Percentiles rank a stretch among this genome's conserved stretches.
These are phyloP conservation scores for Aspergillus sp. DNA, from an alignment of 2,329 filamentous ascomycete species.

Conservation along the genomic window DNA sequence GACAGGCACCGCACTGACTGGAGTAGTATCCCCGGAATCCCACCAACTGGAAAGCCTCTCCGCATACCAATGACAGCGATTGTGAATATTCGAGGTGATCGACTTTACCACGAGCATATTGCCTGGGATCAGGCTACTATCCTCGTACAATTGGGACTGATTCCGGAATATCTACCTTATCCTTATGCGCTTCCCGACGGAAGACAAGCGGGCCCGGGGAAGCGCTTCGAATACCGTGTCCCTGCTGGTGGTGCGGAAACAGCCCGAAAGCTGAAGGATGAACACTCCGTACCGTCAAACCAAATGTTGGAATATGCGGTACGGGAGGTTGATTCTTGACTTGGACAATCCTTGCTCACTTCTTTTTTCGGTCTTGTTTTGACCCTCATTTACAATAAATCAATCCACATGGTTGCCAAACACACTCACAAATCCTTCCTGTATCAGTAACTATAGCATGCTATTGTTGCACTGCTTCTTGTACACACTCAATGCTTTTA, in stretches of 20 bases:
- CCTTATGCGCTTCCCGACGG: slow-evolving; percentile 46
- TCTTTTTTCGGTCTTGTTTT: too few relatives aligned
- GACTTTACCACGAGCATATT: slow-evolving; percentile 63
- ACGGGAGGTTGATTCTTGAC: slow-evolving; percentile 16
- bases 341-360: too few relatives aligned
- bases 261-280: slow-evolving; percentile 44
- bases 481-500: too few relatives aligned
- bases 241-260: slow-evolving; percentile 53
- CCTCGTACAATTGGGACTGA: slow-evolving; percentile 52
- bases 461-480: too few relatives aligned
- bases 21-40: slow-evolving; percentile 49
- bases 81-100: slow-evolving; percentile 60
- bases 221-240: slow-evolving; percentile 51
- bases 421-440: too few relatives aligned
- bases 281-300: slow-evolving; percentile 47
- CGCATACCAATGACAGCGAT: slow-evolving; percentile 57
- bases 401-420: too few relatives aligned
- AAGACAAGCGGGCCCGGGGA: slow-evolving; percentile 27
- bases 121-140: slow-evolving; percentile 60
- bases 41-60: slow-evolving; percentile 47
- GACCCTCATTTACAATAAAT: too few relatives aligned
- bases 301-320: slow-evolving; percentile 43
- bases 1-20: not conserved
- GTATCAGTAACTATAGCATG: too few relatives aligned
- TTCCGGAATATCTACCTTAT: slow-evolving; percentile 58